Base-by-base conservation (phyloP, 176 grass and related monocot genomes). In the Avena atlantica region DNA sequence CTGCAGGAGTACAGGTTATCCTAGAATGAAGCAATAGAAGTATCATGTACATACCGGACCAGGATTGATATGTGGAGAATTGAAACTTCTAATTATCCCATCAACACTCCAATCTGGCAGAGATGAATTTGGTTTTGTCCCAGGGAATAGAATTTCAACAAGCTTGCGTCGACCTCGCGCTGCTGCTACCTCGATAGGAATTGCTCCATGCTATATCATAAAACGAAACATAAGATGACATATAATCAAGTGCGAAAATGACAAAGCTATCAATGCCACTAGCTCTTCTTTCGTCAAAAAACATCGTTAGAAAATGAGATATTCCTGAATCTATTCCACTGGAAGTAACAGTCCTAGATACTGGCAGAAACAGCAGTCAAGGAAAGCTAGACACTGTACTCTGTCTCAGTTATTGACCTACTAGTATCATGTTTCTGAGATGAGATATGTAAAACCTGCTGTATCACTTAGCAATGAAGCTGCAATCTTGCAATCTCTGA, bases 91-190 rank as follows among this genome's bases (percentile, higher is more conserved):
- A 70, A 83, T 69, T 83, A 83, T 83, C 31, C 81, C 81, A 16
- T 83, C 48, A 83, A 83, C 65, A 20, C 49, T 83, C 65, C 81
- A 71, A 57, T 57, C 25, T 61, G 23, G 72, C 24, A 84, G 4
- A 36, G 50, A 79, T 81, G 69, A 10, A 29, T 81, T 72, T n/a
- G 71, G 81, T 59, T 20, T 84, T 78, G 81, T 86, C 55, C 6
- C 16, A 67, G 77, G 64, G 53, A 87, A 84, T 5, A 91, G 53
- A 65, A 84, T 80, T 84, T 91, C 79, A 8, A 91, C 85, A 79
- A 70, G 27, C 16, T 78, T 53, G 50, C 59, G 80, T 64, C 55
- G 24, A 59, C 58, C 73, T 14, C 5, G 19, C 77, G 23, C 12
- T 71, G 89, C 89, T 49, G 89, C 85, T 40, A 62, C 8, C 75